These are phyloP conservation scores for Castanea sativa DNA, from an alignment of 306 rosid genomes.

Conservation along the genomic window DNA sequence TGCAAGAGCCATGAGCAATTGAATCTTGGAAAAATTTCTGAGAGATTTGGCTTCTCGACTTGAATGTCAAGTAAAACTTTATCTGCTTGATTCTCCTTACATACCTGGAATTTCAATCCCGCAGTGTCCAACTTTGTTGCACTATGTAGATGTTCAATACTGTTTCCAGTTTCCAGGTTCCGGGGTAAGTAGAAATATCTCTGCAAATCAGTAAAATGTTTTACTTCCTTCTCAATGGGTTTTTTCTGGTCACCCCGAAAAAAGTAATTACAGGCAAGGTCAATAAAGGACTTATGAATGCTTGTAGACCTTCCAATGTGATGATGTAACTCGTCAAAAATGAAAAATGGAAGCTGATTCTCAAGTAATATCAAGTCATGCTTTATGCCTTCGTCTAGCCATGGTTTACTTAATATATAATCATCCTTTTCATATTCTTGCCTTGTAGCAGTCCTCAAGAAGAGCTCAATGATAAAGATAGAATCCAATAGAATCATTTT, in stretches of 20 bases:
- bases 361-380: not conserved
- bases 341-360: no score
- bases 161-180: not conserved
- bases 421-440: not conserved
- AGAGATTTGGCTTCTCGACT: not conserved
- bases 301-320: no score
- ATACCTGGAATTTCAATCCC: not conserved
- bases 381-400: not conserved
- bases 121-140: constrained; percentile 15
- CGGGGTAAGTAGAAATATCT: constrained; percentile 15
- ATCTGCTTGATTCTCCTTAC: not conserved
- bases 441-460: not conserved
- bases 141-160: not conserved
- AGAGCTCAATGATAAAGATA: constrained; percentile 25
- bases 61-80: not conserved
- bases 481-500: constrained; percentile 13
- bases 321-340: no score
- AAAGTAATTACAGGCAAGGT: not conserved
- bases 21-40: not conserved
- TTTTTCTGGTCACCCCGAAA: not conserved
- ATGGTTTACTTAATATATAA: not conserved
- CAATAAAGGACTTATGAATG: not conserved
- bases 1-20: not conserved
- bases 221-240: not conserved
- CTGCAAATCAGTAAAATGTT: not conserved